A percentile compares a stretch with the other conserved stretches of the same genome.
Conservation (phyloP, 73 alveolate genomes). For the Uronychia binucleata region DNA sequence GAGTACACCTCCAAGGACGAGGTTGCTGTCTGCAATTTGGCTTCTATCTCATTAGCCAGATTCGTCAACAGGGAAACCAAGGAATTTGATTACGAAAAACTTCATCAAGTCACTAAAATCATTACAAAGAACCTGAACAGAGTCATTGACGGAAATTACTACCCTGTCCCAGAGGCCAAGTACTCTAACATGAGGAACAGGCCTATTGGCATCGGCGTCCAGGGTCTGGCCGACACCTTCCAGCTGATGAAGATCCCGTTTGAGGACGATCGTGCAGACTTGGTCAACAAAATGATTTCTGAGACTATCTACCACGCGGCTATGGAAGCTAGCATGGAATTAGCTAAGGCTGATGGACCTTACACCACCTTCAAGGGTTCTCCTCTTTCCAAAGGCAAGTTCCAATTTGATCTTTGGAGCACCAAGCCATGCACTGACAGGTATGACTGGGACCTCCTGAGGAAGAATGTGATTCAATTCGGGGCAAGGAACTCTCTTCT, state of each 20-base stretch:
- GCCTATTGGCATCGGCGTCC: conserved; percentile 93
- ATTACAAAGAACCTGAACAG: conserved; percentile 58
- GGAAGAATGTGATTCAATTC: conserved; percentile 57
- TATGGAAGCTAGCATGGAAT: conserved; percentile 76
- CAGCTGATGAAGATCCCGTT: conserved; percentile 80
- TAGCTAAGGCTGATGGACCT: conserved; percentile 64
- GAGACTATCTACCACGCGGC: conserved; percentile 94
- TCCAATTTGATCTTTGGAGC: conserved; percentile 76
- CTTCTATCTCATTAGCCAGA: conserved; percentile 79
- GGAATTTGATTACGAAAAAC: conserved; percentile 84
- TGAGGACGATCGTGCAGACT: conserved; percentile 75
- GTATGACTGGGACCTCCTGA: conserved; percentile 74
- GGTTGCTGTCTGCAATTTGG: conserved; percentile 94
- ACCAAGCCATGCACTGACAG: conserved; percentile 59
- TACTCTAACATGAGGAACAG: conserved; percentile 87
- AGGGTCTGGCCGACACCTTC: conserved; percentile 94
- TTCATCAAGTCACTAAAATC: conserved; percentile 66
- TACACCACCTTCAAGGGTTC: conserved; percentile 67
- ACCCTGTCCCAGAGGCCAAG: conserved; percentile 68
- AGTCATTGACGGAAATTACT: conserved; percentile 39
- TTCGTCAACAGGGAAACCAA: conserved; percentile 63
- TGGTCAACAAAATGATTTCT: conserved; percentile 74
- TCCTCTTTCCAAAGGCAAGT: conserved; percentile 70
- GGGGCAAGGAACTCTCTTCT: conserved; percentile 93
- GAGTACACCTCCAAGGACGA: conserved; percentile 91